A percentile compares a stretch with the other conserved stretches of the same genome.
phyloP scores from a whole-genome alignment of 2,329 filamentous ascomycete genomes.

The Orbilia blumenaviensis region DNA sequence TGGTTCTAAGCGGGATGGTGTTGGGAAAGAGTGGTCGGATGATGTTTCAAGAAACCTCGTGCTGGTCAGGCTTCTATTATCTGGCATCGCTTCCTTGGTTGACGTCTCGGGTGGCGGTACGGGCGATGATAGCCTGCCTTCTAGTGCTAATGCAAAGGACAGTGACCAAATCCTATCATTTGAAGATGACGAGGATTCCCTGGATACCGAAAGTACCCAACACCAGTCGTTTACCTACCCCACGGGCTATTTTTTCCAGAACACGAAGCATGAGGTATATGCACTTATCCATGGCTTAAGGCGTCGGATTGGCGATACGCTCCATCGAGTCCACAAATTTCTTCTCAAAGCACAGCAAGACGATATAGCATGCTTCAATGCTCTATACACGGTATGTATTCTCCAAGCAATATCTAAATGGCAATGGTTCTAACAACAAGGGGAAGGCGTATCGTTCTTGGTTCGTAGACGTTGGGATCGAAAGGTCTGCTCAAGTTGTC shows the following conservation, averaged over 20 bases:
- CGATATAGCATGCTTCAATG: constrained; percentile 93
- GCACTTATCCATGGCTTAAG: constrained; percentile 80
- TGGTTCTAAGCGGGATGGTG: constrained; percentile 86
- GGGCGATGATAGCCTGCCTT: constrained; percentile 63
- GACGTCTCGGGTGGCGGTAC: constrained; percentile 72
- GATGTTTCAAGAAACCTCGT: constrained; percentile 91
- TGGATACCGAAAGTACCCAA: constrained; percentile 79
- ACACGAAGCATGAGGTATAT: constrained; percentile 71
- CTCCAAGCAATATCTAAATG: neutral
- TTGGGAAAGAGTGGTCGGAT: constrained; percentile 98
- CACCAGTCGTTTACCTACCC: constrained; percentile 88
- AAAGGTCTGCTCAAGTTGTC: constrained; percentile 90
- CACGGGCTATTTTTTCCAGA: constrained; percentile 80
- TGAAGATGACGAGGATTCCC: constrained; percentile 68
- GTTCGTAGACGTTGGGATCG: constrained; percentile 97
- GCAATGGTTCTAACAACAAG: constrained; percentile 10
- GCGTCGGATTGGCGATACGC: constrained; percentile 78
- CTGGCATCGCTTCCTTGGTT: constrained; percentile 88
- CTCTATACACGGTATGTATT: constrained; percentile 75
- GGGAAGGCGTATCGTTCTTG: constrained; percentile 79
- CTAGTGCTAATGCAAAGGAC: constrained; percentile 65
- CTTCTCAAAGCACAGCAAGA: constrained; percentile 86
- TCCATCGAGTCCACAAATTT: constrained; percentile 87
- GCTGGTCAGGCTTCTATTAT: constrained; percentile 85
- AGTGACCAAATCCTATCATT: constrained; percentile 64